A percentile compares a stretch with the other conserved stretches of the same genome.
Evolutionary conservation across 495 filamentous ascomycete genomes (phyloP).

Genomic region (Xylaria castorea): DNA sequence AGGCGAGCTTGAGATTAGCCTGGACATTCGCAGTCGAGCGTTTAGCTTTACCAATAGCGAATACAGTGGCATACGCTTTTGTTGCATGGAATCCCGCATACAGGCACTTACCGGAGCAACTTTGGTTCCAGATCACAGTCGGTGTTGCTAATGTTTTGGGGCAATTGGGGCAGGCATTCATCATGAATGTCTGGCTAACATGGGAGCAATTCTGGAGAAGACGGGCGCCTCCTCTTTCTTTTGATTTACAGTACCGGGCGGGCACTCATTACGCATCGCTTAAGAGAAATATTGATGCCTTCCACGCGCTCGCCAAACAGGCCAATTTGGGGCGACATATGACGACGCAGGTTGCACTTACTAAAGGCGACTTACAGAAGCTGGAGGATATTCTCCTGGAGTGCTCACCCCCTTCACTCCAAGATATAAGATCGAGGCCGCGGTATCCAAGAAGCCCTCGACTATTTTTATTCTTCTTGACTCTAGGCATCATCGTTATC

Average conservation of each 20-base stretch:
- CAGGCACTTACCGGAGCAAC: constrained; percentile 14
- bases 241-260: constrained; percentile 10
- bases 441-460: constrained; percentile 17
- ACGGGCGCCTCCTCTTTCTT: constrained; percentile 6
- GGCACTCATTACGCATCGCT: constrained; percentile 17
- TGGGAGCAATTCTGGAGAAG: constrained; percentile 21
- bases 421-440: constrained; percentile 12
- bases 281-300: constrained; percentile 16
- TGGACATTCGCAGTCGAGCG: constrained; percentile 26
- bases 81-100: constrained; percentile 24
- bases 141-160: constrained; percentile 21
- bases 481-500: constrained; percentile 14
- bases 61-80: constrained; percentile 22
- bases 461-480: constrained; percentile 22
- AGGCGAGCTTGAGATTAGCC: constrained; percentile 14
- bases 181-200: constrained; percentile 21
- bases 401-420: constrained; percentile 16
- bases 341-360: constrained; percentile 18
- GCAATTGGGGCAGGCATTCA: constrained; percentile 21
- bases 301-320: constrained; percentile 18
- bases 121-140: constrained; percentile 24
- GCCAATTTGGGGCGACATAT: constrained; percentile 17
- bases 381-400: constrained; percentile 21
- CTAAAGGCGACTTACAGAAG: constrained; percentile 22
- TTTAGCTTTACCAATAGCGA: constrained; percentile 17